Base-by-base conservation (phyloP, 2,329 filamentous ascomycete genomes). In the Verticillium nonalfalfae region DNA sequence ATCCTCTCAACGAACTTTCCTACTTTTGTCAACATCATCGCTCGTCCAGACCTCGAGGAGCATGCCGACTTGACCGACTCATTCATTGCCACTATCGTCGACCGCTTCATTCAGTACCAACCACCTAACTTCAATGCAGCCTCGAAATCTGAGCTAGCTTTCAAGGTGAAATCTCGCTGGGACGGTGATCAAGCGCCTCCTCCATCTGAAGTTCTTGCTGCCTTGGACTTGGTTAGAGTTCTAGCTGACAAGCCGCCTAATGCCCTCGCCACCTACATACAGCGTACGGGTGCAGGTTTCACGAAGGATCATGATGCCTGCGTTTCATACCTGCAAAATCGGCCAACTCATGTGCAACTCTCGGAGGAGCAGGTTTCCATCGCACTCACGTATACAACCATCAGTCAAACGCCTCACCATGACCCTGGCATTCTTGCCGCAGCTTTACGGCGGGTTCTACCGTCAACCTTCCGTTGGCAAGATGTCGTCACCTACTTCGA, bases 31-130 rank as follows among this genome's bases (percentile, higher is more conserved):
- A 86, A 92, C 69, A 87, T 89, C 65, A 81, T 97, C 60, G 87
- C 90, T 38, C 84, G 84, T 56, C 81, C 87, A 14, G 82, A 83
- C 62, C 79, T 85, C 66, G 81, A 84, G 59, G 83, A 85, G 50
- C 86, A 90, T 68, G 83, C 88, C 66, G 88, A 90, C 63, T 75
- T 93, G 60, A 81, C 80, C 11, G 81, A 88, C 35, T 77, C 85
- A 52, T 92, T 95, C 71, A 82, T 97, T 63, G 90, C 90, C 57
- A 79, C 88, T 62, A 88, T 96, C 62, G 81, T 97, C 74, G 91
- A 97, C 73, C 90, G 91, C 67, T 90, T 96, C 68, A 87, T 96
- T 60, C 88, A 95, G 74, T 88, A 93, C 68, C 92, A 93, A 59
- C 92, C 93, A 35, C 90, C 90, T 33, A 92, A 89, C 73, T 96